Percentiles rank a stretch among this genome's conserved stretches.
phyloP scores from a whole-genome alignment of 257 asterid species.

The Echites panduratus region DNA sequence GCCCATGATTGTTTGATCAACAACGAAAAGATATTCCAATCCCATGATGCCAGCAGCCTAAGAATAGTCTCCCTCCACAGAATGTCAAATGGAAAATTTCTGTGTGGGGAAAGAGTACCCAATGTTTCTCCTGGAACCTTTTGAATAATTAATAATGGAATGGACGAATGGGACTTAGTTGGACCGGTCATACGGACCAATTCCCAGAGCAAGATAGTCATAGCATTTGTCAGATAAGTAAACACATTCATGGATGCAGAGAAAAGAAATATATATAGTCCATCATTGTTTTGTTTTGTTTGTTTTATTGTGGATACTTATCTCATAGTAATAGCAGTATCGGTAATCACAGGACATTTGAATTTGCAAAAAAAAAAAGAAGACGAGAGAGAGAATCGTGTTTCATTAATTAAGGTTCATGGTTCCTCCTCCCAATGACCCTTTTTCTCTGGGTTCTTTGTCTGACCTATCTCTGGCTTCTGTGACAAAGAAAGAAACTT shows the following conservation, averaged over 20 bases:
- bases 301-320: not conserved
- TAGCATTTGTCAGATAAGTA: constrained; percentile 43
- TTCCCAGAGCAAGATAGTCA: constrained; percentile 51
- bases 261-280: not conserved
- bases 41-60: too few species aligned
- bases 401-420: constrained; percentile 5
- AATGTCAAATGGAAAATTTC: too few species aligned
- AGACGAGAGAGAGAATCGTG: too few species aligned
- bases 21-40: too few species aligned
- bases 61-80: too few species aligned
- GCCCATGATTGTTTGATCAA: too few species aligned
- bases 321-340: too few species aligned
- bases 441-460: constrained; percentile 15
- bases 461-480: constrained; percentile 42
- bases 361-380: constrained; percentile 2
- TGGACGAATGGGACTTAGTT: constrained; percentile 28
- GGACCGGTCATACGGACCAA: constrained; percentile 72
- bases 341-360: constrained; percentile 2
- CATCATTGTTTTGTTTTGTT: constrained; percentile 5
- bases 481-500: constrained; percentile 18
- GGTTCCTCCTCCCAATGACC: constrained; percentile 40
- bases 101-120: too few species aligned
- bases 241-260: constrained; percentile 21
- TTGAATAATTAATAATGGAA: too few species aligned
- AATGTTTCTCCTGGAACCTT: too few species aligned